Percentiles rank a stretch among this genome's conserved stretches.
Evolutionary conservation across 768 basidiomycete species (phyloP).

Genomic region (Infundibulicybe gibba): DNA sequence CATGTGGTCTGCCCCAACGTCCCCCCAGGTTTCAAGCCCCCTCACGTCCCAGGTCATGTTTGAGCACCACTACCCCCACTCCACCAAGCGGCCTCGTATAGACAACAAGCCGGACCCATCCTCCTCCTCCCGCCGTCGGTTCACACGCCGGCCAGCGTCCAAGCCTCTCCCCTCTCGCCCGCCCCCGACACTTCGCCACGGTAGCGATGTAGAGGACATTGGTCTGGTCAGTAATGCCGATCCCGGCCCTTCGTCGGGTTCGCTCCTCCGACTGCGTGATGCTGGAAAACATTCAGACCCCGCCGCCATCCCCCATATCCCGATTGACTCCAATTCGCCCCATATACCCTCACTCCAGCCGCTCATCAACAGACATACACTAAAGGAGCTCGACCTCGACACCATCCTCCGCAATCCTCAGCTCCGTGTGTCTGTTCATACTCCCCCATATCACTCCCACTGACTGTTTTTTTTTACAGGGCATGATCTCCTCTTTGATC

Average conservation of each 20-base stretch:
- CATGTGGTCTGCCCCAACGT: conserved; percentile 24
- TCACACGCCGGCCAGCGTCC: conserved; percentile 13
- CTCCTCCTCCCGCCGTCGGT: conserved; percentile 17
- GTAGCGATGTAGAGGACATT: conserved; percentile 43
- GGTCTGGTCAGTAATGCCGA: conserved; percentile 36
- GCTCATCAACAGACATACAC: conserved; percentile 76
- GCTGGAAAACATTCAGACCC: conserved; percentile 25
- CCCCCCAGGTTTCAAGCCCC: conserved; percentile 27
- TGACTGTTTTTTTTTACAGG: conserved; percentile 44
- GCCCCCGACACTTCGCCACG: conserved; percentile 27
- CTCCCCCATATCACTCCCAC: conserved; percentile 9
- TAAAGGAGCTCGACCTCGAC: conserved; percentile 82
- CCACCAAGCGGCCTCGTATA: conserved; percentile 38
- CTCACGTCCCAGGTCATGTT: conserved; percentile 21
- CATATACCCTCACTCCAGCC: conserved; percentile 71
- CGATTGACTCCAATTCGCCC: conserved; percentile 41
- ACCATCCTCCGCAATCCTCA: conserved; percentile 88
- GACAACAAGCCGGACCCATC: conserved; percentile 20
- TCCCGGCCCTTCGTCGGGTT: conserved; percentile 44
- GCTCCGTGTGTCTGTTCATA: conserved; percentile 60
- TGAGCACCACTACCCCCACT: conserved; percentile 11
- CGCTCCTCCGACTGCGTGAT: conserved; percentile 28
- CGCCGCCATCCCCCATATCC: conserved; percentile 25
- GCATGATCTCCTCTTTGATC: conserved; percentile 88
- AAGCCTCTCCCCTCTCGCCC: conserved; percentile 10